phyloP scores from a whole-genome alignment of 371 early-diverging fungal genomes.

The Smittium culicis region DNA sequence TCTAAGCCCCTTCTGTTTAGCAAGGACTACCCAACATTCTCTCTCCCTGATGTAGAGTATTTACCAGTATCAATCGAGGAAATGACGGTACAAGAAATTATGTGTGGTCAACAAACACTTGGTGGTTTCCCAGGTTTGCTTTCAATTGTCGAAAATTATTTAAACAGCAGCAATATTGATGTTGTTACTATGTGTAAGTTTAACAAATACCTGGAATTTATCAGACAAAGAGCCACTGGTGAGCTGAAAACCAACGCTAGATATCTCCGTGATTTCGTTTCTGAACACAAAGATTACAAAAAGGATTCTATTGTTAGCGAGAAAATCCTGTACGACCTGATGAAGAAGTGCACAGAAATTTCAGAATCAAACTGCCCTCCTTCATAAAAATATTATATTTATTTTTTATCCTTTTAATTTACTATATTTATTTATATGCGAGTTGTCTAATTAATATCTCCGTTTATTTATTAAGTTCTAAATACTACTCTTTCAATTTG shows the following conservation, averaged over 20 bases:
- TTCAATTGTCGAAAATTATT: constrained; percentile 63
- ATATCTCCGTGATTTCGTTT: constrained; percentile 84
- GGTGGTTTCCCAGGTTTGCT: constrained; percentile 73
- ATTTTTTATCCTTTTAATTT: too few species aligned
- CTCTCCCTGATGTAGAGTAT: not conserved
- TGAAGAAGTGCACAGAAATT: constrained; percentile 50
- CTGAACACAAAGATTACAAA: constrained; percentile 78
- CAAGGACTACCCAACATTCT: not conserved
- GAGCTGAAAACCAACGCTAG: constrained; percentile 76
- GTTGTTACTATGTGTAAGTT: constrained; percentile 52
- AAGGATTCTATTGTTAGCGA: constrained; percentile 77
- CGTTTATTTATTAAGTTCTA: too few species aligned
- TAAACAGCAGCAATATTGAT: constrained; percentile 54
- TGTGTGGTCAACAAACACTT: constrained; percentile 69
- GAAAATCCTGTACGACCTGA: constrained; percentile 76
- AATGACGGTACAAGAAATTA: constrained; percentile 85
- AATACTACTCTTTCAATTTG: too few species aligned
- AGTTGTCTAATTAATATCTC: too few species aligned
- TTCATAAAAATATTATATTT: too few species aligned
- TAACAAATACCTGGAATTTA: constrained; percentile 61
- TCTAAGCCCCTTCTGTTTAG: not conserved
- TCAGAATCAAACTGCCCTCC: constrained; percentile 24
- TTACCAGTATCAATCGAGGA: constrained; percentile 34
- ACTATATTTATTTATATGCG: too few species aligned
- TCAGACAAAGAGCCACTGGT: constrained; percentile 71